Percentiles rank a stretch among this genome's conserved stretches.
Evolutionary conservation across 202 grass and related monocot species (phyloP).

Genomic region (Panicum virgatum): DNA sequence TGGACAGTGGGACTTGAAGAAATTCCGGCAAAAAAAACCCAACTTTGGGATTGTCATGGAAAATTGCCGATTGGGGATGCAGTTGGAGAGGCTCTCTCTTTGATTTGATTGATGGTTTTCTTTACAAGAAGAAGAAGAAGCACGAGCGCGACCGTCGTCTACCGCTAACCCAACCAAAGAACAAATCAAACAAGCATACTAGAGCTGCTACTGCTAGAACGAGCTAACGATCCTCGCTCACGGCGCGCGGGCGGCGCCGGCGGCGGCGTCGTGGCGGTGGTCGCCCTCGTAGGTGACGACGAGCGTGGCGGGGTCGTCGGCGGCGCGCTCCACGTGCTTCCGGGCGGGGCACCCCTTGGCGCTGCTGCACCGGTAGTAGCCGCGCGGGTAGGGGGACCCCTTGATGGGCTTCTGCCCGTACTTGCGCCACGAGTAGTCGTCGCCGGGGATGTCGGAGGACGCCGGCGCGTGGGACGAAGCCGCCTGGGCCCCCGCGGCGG

Average conservation of each 20-base stretch:
- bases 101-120: background rate
- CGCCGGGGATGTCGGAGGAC: slow-evolving; percentile 61
- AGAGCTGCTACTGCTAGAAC: background rate
- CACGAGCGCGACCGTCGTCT: background rate
- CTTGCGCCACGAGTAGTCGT: slow-evolving; percentile 89
- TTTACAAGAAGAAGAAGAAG: background rate
- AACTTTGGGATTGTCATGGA: background rate
- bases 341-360: slow-evolving; percentile 72
- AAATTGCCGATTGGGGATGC: background rate
- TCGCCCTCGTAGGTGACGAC: slow-evolving; percentile 86
- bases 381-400: slow-evolving; percentile 80
- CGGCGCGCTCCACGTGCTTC: slow-evolving; percentile 92
- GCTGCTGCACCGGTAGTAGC: slow-evolving; percentile 88
- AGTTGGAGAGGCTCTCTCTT: background rate
- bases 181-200: slow-evolving; percentile 3
- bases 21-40: too few relatives aligned
- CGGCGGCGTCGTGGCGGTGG: slow-evolving; percentile 52
- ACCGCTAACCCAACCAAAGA: background rate
- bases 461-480: background rate
- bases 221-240: background rate
- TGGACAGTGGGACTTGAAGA: too few relatives aligned
- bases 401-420: slow-evolving; percentile 99
- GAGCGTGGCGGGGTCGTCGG: slow-evolving; percentile 70
- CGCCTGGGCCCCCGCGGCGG: background rate
- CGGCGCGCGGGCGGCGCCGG: background rate